A percentile compares a stretch with the other conserved stretches of the same genome.
phyloP scores from a whole-genome alignment of 495 filamentous ascomycete species.

The Podospora tetraspora region DNA sequence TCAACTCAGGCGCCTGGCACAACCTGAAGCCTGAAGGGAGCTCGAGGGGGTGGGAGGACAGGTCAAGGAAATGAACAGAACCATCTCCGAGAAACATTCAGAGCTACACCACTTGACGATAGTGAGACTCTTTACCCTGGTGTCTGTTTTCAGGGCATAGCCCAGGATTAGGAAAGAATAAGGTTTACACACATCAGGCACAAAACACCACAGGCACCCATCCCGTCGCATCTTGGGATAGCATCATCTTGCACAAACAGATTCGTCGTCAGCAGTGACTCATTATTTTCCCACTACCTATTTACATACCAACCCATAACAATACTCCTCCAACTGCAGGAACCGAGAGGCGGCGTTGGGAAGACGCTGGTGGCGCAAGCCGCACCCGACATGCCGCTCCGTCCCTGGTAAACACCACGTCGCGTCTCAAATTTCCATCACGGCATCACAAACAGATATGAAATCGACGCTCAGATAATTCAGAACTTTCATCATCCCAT shows the following conservation, averaged over 20 bases:
- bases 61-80: not conserved
- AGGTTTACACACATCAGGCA: not conserved
- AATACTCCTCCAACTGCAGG: not conserved
- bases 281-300: not conserved
- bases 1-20: not conserved
- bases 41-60: not conserved
- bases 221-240: not conserved
- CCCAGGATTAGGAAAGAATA: not conserved
- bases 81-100: not conserved
- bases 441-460: not conserved
- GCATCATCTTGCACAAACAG: not conserved
- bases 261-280: not conserved
- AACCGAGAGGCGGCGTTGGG: not conserved
- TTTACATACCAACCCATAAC: not conserved
- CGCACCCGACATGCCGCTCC: not conserved
- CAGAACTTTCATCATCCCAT: conserved; percentile 10
- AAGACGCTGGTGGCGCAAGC: not conserved
- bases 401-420: not conserved
- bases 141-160: not conserved
- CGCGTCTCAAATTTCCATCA: not conserved
- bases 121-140: not conserved
- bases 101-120: not conserved
- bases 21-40: not conserved
- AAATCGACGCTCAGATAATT: not conserved
- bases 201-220: not conserved